Base-by-base conservation (phyloP, 2,329 filamentous ascomycete genomes). In the Trichoderma citrinoviride region DNA sequence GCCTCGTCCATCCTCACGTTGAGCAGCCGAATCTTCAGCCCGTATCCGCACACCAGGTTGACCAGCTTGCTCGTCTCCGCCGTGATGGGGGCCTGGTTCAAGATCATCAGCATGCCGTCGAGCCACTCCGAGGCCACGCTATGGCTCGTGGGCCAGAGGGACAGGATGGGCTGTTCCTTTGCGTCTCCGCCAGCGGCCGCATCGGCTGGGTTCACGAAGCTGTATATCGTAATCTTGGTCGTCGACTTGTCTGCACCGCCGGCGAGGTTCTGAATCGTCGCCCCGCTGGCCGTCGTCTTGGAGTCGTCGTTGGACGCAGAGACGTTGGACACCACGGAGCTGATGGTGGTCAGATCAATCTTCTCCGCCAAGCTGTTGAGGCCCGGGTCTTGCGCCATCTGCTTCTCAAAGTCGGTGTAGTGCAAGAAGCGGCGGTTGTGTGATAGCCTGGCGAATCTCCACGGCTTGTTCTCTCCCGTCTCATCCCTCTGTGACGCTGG, bases 41-140 rank as follows among this genome's bases (percentile, higher is more conserved):
- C 93, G 74, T 97, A 98, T 70, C 96, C 91, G 73, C 88, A 88
- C 66, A 98, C 91, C 71, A 97, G 80, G 63, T 89, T 87, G 61
- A 97, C 89, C 67, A 98, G 80, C 77, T 95, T 96, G 74, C 90
- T 94, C 41, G 95, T 98, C 78, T 98, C 94, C 3, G 93, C 87
- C n/a, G 95, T 99, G 74, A 99, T 97, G 21, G 95, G 95, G 66
- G 93, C 87, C 77, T 99, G 95, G 73, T 96, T 93, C 25, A 99
- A 83, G 62, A 99, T 82, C 93, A 99, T 96, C 64, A 98, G 83
- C 68, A 99, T 80, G 1, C 95, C 95, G 75, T 99, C 95, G 5
- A 99, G 83, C 95, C 95, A 99, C 78, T 99, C 95, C 0, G 93
- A 96, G 10, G 95, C 95, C 54, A 95, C 80, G 68, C 87, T 91